phyloP scores from a whole-genome alignment of 306 rosid genomes.

The Geum urbanum region DNA sequence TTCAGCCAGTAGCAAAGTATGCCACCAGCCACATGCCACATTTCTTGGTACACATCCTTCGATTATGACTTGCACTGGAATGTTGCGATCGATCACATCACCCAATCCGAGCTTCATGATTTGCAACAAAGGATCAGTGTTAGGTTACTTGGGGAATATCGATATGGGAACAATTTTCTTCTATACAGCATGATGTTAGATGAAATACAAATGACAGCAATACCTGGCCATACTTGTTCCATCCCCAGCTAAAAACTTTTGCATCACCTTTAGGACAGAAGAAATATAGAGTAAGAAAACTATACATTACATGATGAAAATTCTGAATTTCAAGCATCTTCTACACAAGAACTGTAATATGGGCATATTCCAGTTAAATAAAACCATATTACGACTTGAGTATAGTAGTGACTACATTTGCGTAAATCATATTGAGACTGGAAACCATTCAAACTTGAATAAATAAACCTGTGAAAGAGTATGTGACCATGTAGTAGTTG shows the following conservation, averaged over 20 bases:
- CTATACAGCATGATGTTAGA: not conserved
- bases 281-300: constrained; percentile 1
- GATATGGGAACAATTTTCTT: not conserved
- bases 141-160: not conserved
- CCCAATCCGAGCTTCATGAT: constrained; percentile 84
- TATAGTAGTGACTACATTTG: too few relatives aligned
- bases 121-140: constrained; percentile 10
- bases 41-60: constrained; percentile 61
- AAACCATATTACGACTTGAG: too few relatives aligned
- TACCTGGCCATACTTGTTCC: constrained; percentile 99
- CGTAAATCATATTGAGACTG: not conserved
- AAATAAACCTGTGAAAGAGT: not conserved
- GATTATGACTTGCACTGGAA: constrained; percentile 66
- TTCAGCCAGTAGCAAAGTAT: constrained; percentile 79
- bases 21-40: constrained; percentile 99
- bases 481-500: not conserved
- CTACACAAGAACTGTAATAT: not conserved
- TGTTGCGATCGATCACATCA: constrained; percentile 83
- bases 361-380: too few relatives aligned
- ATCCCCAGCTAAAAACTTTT: constrained; percentile 94
- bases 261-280: constrained; percentile 53
- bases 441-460: not conserved
- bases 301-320: constrained; percentile 1
- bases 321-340: not conserved
- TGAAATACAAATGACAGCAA: not conserved